Base-by-base conservation (phyloP, 305 asterid genomes). In the Ilex paraguariensis region DNA sequence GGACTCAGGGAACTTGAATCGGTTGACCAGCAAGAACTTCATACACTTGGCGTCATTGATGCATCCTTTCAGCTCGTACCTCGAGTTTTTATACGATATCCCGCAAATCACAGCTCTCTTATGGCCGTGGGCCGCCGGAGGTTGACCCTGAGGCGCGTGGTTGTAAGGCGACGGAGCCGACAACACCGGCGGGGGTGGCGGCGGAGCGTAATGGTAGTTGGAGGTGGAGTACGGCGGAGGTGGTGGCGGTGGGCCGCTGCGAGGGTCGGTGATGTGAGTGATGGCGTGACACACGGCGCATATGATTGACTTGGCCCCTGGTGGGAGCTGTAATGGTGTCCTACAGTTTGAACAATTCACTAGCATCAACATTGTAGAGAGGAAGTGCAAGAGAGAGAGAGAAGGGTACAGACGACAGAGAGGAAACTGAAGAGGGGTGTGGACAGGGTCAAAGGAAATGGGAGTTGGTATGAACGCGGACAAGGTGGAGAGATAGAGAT, bases 41-140 rank as follows among this genome's bases (percentile, higher is more conserved):
- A 91, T 91, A 64, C 97, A 89, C 73, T 76, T 87, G 3, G 97
- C 95, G 70, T 91, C 96, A 66, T 88, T 91, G 31, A 91, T 77
- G 13, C 98, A 88, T 12, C 98, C 98, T 39, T 85, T 82, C 15
- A 91, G 87, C 75, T 88, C 91, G 14, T 78, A 63, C 63, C 31
- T 74, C 0, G 97, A 46, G 58, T 67, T 71, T 74, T 36, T 72
- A 59, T 87, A 91, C 46, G 95, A 76, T 56, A 91, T 87, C 70
- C 98, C 97, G 17, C 82, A 62, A 59, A 91, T 85, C 82, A 88
- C 84, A 15, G 98, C 98, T 48, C 81, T 84, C 78, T 91, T 88
- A 64, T 85, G 78, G 16, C 92, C 95, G 15, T 70, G 76, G 14
- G 46, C 70, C 0, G 77, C 31, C 7, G 83, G 81, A 7, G 71